Base-by-base conservation (phyloP, 768 basidiomycete species). In the Phanerochaete sordida region DNA sequence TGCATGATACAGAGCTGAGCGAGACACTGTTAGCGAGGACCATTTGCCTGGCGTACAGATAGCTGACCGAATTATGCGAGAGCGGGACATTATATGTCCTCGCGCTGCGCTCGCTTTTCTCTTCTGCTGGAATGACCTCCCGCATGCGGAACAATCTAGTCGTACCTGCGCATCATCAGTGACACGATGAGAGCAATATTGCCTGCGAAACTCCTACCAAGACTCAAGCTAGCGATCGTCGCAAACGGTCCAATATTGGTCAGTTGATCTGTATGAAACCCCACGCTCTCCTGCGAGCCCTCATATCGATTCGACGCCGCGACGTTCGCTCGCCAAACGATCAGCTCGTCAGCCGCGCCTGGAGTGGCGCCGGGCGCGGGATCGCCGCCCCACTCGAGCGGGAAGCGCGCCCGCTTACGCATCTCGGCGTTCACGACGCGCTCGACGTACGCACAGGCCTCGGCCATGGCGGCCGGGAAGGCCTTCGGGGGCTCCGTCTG, bases 281-380 rank as follows among this genome's bases (percentile, higher is more conserved):
- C 91, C 2, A 93, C 91, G 52, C 85, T 84, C 70, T 92, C 91
- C 68, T 87, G 86, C 37, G 81, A 80, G n/a, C 91, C 91, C 68
- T 87, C 83, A 61, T 93, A 93, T 64, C 91, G 88, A 65, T 93
- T 93, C 2, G 91, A 84, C 0, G 91, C 91, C 2, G 91, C 91
- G 24, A 93, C 91, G 64, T 93, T 93, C 1, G 91, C 92, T 56
- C 83, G 77, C 91, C 92, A 93, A 8, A 72, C 63, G 37, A 69
- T 43, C 1, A 52, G 52, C 9, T 62, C 62, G 9, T 24, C 7
- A 24, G 13, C 51, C 13, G 26, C 45, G 7, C 23, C 30, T 0
- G 33, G 30, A 27, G 12, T 12, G 2, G 11, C 30, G 19, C 61
- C 59, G 8, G 61, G 48, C 3, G 59, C 53, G 0, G 68, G 66